These are phyloP conservation scores for Viridothelium virens DNA, from an alignment of 495 filamentous ascomycete species.

Conservation along the genomic window DNA sequence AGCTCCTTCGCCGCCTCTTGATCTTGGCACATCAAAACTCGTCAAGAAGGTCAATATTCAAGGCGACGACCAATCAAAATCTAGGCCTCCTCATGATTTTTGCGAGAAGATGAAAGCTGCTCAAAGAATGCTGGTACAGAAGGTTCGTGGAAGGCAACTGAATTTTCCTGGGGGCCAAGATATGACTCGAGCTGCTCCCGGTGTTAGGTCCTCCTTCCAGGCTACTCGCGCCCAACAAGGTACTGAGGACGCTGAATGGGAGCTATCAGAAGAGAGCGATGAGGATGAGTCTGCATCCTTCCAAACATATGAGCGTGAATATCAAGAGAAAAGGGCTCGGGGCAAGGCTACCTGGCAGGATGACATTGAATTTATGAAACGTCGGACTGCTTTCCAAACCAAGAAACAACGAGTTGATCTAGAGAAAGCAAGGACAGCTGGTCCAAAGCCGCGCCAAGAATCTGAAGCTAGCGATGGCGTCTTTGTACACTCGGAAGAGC, in stretches of 20 bases:
- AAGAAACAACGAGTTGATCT: not conserved
- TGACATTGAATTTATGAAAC: constrained; percentile 21
- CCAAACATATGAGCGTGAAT: not conserved
- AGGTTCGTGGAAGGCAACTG: not conserved
- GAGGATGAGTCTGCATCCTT: not conserved
- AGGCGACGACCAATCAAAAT: not conserved
- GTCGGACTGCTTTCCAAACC: not conserved
- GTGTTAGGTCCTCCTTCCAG: not conserved
- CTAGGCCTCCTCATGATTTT: not conserved
- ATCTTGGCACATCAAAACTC: not conserved
- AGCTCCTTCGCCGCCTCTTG: not conserved
- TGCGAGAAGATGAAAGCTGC: not conserved
- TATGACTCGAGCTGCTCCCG: not conserved
- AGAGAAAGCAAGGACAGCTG: not conserved
- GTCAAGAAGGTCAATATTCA: not conserved
- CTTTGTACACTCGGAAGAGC: not conserved
- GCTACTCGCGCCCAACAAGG: not conserved
- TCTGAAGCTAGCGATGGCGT: not conserved
- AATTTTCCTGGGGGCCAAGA: not conserved
- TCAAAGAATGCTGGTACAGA: not conserved
- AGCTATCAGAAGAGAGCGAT: not conserved
- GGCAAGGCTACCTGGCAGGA: constrained; percentile 12
- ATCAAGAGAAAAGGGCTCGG: not conserved
- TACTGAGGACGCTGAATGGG: not conserved
- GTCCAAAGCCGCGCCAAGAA: not conserved